Conservation (phyloP, 495 filamentous ascomycete genomes). For the Penicilliopsis zonata region DNA sequence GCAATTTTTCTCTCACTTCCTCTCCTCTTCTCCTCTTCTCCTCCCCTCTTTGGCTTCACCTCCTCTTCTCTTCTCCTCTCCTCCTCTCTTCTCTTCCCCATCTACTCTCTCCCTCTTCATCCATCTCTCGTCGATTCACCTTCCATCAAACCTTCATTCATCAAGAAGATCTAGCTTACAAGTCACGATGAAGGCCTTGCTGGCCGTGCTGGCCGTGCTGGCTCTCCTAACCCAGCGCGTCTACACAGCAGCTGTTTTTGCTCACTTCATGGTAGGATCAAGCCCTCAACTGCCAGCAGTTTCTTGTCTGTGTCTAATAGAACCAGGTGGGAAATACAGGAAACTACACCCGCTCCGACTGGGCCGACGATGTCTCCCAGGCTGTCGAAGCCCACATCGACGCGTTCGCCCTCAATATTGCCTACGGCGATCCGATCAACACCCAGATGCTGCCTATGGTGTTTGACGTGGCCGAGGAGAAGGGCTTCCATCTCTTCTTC, state of each 20-base stretch:
- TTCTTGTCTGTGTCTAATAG: background rate
- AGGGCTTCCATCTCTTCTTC: constrained; percentile 48
- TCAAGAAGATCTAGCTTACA: too few species aligned
- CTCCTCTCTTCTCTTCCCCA: background rate
- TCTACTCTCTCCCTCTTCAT: background rate
- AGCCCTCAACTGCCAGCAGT: background rate
- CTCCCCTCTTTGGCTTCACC: background rate
- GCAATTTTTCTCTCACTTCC: too few species aligned
- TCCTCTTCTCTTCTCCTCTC: background rate
- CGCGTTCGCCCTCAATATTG: constrained; percentile 60
- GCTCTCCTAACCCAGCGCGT: background rate
- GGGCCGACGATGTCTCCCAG: constrained; percentile 42
- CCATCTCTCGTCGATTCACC: too few species aligned
- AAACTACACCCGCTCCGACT: constrained; percentile 20
- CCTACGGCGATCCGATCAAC: constrained; percentile 32
- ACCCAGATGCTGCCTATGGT: constrained; percentile 29
- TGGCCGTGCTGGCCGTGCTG: background rate
- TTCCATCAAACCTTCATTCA: too few species aligned
- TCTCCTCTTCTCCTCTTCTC: background rate
- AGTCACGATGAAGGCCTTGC: background rate
- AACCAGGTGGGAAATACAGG: constrained; percentile 3
- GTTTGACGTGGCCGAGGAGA: constrained; percentile 35
- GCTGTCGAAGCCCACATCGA: constrained; percentile 53
- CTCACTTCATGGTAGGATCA: background rate
- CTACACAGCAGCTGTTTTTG: background rate